Base-by-base conservation (phyloP, 768 basidiomycete genomes). In the Russula virescens region DNA sequence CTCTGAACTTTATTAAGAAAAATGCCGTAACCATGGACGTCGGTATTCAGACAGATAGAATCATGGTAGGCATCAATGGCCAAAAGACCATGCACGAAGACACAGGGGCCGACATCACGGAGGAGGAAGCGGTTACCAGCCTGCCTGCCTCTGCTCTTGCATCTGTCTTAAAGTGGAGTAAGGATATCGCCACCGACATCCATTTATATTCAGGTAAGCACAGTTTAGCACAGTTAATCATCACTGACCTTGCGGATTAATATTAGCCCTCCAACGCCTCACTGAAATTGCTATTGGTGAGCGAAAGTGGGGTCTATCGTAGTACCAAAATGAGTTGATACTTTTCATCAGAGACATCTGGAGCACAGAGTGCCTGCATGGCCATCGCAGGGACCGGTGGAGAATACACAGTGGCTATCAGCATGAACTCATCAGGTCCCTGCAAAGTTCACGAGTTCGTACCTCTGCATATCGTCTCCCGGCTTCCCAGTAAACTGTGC, bases 131-230 rank as follows among this genome's bases (percentile, higher is more conserved):
- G 18, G 70, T 74, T 55, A 79, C 80, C 1, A 80, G 78, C n/a
- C 69, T 87, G 42, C 78, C 78, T 62, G 84, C 85, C 18, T 75
- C 81, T 52, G 85, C 88, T 69, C 74, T 88, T 14, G 83, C 83
- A 25, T 83, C 85, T 0, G 87, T 90, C 54, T 76, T 89, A 35
- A 86, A 84, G 68, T 87, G 86, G 83, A 87, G 84, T 67, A 86
- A 87, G 70, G 84, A 86, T 58, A 87, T 90, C 16, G 86, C 87
- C 0, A 83, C 84, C 42, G 86, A 88, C 70, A 87, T 88, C 46
- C 86, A 87, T 65, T 72, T 88, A 23, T 81, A 81, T 45, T 84
- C 85, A 57, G 83, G 84, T 81, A 66, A 42, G 71, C 58, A 10
- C 16, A n/a, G 42, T 19, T 5, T 2, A 43, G 35, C 16, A 62